Percentiles rank a stretch among this genome's conserved stretches.
These are phyloP conservation scores for Nicotiana obtusifolia DNA, from an alignment of 257 asterid genomes.

Conservation along the genomic window DNA sequence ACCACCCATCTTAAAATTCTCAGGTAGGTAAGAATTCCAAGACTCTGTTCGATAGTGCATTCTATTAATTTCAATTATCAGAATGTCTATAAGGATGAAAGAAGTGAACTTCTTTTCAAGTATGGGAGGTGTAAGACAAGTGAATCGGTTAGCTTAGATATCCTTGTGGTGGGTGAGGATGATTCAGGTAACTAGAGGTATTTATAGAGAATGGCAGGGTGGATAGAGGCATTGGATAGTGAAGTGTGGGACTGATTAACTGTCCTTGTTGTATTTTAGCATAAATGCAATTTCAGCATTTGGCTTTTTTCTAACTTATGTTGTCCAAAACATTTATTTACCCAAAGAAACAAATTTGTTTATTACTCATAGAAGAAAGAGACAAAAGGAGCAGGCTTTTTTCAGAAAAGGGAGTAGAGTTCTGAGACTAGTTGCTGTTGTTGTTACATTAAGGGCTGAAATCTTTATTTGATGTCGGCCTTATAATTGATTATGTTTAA, in stretches of 20 bases:
- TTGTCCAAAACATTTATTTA: not conserved
- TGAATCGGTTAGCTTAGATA: not conserved
- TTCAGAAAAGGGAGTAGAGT: not conserved
- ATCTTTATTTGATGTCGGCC: no score
- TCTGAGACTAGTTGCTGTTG: not conserved
- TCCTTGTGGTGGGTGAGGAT: not conserved
- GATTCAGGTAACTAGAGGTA: not conserved
- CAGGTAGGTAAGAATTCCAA: not conserved
- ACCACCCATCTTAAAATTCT: not conserved
- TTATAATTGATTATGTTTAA: not conserved
- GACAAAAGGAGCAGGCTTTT: slow-evolving; percentile 20
- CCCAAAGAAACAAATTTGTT: not conserved
- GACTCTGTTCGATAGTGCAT: not conserved
- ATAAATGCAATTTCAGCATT: not conserved
- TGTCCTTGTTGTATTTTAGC: not conserved
- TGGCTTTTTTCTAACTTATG: not conserved
- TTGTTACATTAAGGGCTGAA: not conserved
- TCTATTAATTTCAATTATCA: not conserved
- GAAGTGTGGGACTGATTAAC: not conserved
- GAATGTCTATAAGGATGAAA: not conserved
- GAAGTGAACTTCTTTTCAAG: no score
- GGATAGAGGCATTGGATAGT: not conserved
- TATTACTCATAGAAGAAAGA: not conserved
- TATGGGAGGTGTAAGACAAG: not conserved
- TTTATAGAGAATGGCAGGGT: not conserved